These are phyloP conservation scores for Solanum pinnatisectum DNA, from an alignment of 257 asterid genomes.

Conservation along the genomic window DNA sequence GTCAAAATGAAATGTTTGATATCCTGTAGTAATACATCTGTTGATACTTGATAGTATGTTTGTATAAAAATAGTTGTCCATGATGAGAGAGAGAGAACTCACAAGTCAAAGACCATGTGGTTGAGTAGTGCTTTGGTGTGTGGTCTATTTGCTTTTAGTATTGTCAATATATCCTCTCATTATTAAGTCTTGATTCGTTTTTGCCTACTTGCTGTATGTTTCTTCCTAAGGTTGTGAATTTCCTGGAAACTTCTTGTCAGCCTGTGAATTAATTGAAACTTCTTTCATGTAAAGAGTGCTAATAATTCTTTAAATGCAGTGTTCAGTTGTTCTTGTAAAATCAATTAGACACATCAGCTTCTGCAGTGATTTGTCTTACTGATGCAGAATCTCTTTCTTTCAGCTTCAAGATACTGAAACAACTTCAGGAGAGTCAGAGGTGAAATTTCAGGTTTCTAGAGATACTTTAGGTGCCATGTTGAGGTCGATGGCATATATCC, in stretches of 20 bases:
- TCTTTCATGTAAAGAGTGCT: background rate
- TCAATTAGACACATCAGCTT: background rate
- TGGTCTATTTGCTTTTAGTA: background rate
- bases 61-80: background rate
- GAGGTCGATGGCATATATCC: slow-evolving; percentile 71
- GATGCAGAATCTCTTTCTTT: slow-evolving; percentile 10
- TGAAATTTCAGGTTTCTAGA: slow-evolving; percentile 78
- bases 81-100: background rate
- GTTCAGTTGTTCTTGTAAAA: background rate
- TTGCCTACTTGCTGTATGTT: background rate
- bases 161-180: background rate
- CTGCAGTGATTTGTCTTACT: background rate
- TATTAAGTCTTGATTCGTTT: background rate
- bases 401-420: slow-evolving; percentile 85
- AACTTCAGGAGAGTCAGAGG: slow-evolving; percentile 64
- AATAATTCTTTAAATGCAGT: background rate
- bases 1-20: background rate
- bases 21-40: background rate
- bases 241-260: background rate
- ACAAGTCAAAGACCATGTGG: background rate
- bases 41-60: background rate
- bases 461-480: slow-evolving; percentile 70
- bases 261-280: background rate
- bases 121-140: background rate
- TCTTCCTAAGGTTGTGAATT: background rate